Evolutionary conservation across 305 asterid genomes (phyloP).

Genomic region (Solanum hybrid): DNA sequence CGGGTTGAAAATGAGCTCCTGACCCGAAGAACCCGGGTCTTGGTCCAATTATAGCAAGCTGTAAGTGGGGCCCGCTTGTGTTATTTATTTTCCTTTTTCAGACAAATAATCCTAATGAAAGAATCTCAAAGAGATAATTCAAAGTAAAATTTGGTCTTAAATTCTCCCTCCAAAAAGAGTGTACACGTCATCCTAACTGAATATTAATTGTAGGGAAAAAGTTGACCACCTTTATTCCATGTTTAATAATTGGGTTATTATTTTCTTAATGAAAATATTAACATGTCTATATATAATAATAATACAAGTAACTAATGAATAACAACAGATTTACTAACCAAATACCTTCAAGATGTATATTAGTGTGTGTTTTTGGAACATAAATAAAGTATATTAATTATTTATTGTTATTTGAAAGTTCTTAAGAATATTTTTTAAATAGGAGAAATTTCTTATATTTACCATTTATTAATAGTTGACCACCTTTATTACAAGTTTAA

Average conservation of each 20-base stretch:
- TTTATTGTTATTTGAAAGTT: neutral
- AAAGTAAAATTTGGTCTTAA: neutral
- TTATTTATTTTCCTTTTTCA: neutral
- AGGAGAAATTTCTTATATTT: neutral
- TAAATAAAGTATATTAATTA: neutral
- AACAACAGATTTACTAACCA: neutral
- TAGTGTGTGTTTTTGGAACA: neutral
- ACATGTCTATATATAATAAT: no score
- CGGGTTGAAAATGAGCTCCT: neutral
- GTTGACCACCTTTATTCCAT: no score
- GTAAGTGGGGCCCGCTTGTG: neutral
- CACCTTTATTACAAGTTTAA: no score
- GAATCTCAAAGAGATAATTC: neutral
- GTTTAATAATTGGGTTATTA: no score
- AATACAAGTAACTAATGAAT: neutral
- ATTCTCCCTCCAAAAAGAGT: slow-evolving; percentile 4
- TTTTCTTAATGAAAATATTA: no score
- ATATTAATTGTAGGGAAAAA: neutral
- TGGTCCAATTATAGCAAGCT: neutral
- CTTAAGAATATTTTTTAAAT: neutral
- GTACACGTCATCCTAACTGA: neutral
- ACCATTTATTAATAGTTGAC: neutral
- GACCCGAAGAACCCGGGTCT: neutral
- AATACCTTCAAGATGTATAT: neutral
- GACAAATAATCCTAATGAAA: neutral